Evolutionary conservation across 2,329 filamentous ascomycete genomes (phyloP).

Genomic region (Pseudogymnoascus sp.): DNA sequence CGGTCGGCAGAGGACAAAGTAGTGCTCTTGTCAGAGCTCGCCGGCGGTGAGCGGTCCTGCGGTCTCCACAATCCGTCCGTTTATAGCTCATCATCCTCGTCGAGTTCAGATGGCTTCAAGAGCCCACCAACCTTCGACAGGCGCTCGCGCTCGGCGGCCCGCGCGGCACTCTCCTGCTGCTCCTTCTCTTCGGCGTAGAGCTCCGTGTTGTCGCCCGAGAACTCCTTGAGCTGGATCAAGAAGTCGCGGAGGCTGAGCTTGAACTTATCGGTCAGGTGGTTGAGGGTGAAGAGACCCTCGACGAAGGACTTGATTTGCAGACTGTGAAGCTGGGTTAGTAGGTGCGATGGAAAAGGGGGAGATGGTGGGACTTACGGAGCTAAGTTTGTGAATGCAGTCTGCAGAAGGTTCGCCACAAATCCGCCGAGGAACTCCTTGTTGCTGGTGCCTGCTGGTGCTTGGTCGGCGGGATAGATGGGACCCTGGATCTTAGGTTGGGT

Average conservation of each 20-base stretch:
- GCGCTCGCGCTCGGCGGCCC: slow-evolving; percentile 81
- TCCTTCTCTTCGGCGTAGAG: slow-evolving; percentile 92
- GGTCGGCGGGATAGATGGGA: slow-evolving; percentile 78
- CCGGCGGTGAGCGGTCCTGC: not conserved
- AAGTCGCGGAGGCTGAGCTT: slow-evolving; percentile 94
- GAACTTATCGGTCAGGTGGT: slow-evolving; percentile 87
- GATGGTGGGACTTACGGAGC: slow-evolving; percentile 59
- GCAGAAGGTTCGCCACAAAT: slow-evolving; percentile 76
- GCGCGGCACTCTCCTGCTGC: slow-evolving; percentile 76
- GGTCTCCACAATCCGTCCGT: slow-evolving; percentile 37
- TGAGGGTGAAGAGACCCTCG: slow-evolving; percentile 77
- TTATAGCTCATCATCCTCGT: slow-evolving; percentile 81
- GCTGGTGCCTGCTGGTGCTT: slow-evolving; percentile 71
- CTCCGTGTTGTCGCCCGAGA: slow-evolving; percentile 89
- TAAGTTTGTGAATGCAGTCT: slow-evolving; percentile 88
- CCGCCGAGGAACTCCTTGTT: slow-evolving; percentile 87
- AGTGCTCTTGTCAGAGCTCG: not conserved
- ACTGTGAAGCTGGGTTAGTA: slow-evolving; percentile 41
- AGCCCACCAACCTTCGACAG: slow-evolving; percentile 92
- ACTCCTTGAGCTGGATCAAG: slow-evolving; percentile 94
- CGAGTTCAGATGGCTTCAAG: slow-evolving; percentile 94
- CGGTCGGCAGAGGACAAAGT: not conserved
- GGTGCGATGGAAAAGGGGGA: slow-evolving; percentile 8
- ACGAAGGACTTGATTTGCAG: slow-evolving; percentile 86
- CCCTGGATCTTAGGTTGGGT: slow-evolving; percentile 77